Conservation (phyloP, 176 grass and related monocot genomes). For the Alloteropsis semialata region DNA sequence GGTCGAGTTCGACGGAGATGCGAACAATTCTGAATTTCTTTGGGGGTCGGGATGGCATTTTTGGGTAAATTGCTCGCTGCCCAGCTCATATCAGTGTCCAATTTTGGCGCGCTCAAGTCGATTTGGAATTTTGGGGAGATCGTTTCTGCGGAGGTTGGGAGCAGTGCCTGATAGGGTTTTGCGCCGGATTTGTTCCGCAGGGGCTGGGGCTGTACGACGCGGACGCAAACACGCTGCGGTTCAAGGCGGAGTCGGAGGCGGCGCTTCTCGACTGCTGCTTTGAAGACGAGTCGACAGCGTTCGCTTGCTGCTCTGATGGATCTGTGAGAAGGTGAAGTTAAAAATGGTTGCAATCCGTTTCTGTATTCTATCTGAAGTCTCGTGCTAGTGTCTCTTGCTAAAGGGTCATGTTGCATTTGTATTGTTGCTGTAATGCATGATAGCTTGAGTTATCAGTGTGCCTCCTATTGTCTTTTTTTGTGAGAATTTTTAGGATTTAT, state of each 20-base stretch:
- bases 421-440: neutral
- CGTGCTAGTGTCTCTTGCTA: neutral
- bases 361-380: neutral
- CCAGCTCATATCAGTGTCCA: neutral
- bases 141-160: neutral
- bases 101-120: neutral
- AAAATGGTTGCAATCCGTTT: neutral
- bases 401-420: neutral
- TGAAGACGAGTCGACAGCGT: constrained; percentile 45
- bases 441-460: neutral
- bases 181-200: constrained; percentile 33
- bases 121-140: neutral
- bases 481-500: no score
- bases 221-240: constrained; percentile 34
- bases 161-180: constrained; percentile 6
- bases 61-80: neutral
- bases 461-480: no score
- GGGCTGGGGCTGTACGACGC: constrained; percentile 61
- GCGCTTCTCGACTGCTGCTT: constrained; percentile 71
- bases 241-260: constrained; percentile 34
- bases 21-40: neutral
- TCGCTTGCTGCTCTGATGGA: constrained; percentile 52
- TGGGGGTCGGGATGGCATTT: neutral
- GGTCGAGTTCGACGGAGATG: neutral
- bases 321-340: constrained; percentile 51